phyloP scores from a whole-genome alignment of 768 basidiomycete species.

The Chalciporus chontae region DNA sequence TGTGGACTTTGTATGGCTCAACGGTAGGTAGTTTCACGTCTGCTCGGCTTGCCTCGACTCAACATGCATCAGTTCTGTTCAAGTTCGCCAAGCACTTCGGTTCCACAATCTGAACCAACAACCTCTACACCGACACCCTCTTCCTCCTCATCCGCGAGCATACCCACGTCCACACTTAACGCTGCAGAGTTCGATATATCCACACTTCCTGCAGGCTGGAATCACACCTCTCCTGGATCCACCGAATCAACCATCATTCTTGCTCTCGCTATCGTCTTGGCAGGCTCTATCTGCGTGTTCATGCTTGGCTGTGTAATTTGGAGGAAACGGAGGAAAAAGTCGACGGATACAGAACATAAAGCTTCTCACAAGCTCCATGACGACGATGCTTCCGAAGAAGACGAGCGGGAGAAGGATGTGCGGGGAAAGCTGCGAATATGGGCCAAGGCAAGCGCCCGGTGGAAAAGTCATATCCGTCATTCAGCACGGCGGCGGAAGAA shows the following conservation, averaged over 20 bases:
- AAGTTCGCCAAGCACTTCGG: conserved; percentile 4
- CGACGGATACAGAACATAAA: conserved; percentile 54
- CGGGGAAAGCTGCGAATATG: conserved; percentile 56
- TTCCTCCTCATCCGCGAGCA: neutral
- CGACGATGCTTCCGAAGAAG: conserved; percentile 29
- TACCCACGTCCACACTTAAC: conserved; percentile 10
- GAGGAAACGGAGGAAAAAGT: conserved; percentile 40
- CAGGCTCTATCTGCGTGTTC: conserved; percentile 55
- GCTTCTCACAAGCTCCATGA: conserved; percentile 20
- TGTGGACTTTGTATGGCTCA: conserved; percentile 70
- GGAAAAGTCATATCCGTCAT: conserved; percentile 61
- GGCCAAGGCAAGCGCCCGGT: conserved; percentile 63
- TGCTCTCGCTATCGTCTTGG: conserved; percentile 58
- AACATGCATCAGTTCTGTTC: conserved; percentile 17
- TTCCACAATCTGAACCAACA: neutral
- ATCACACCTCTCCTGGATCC: conserved; percentile 15
- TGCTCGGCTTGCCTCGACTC: neutral
- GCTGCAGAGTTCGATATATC: conserved; percentile 21
- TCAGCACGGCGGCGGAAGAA: conserved; percentile 56
- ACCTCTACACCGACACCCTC: neutral
- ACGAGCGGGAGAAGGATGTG: conserved; percentile 41
- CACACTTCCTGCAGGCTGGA: conserved; percentile 57
- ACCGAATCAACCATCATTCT: conserved; percentile 48
- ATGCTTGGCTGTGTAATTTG: conserved; percentile 62
- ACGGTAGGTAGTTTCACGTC: conserved; percentile 41